Base-by-base conservation (phyloP, 1,139 yeast genomes). In the Yamadazyma friedrichii region DNA sequence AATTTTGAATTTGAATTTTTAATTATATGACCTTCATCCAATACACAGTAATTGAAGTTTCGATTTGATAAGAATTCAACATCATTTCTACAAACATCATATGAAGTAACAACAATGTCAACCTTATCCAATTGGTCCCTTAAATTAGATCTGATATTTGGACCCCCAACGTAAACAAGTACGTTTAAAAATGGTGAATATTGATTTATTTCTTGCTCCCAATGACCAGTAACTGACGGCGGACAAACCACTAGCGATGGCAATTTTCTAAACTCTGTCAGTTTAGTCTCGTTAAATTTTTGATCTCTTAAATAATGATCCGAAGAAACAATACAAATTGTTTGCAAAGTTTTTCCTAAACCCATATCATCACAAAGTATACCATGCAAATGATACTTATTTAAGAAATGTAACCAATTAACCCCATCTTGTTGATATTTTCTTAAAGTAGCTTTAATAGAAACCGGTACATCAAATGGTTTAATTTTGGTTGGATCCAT, bases 321-420 rank as follows among this genome's bases (percentile, higher is more conserved):
- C 54, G 97, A 88, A 0, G 98, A 87, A 41, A 94, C 89, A 50
- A 94, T 93, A 66, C 98, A 94, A 56, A 94, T 89, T 0, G 98
- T 91, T 63, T 94, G 99, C 47, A 94, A 73, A 0, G 99, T 94
- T 60, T 94, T 94, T 44, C 99, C 99, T 30, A 94, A 75, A 10
- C 99, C 99, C 99, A 94, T 94, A 79, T 94, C 99, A 63, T 94
- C 99, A 78, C 98, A 93, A 39, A 94, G 70, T 55, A 94, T 89
- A 39, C 98, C 99, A 65, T 94, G 98, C 39, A 94, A 70, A 61
- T 93, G 96, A 57, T 94, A 94, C 56, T 88, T 88, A 67, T 93
- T 94, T 56, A 94, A 75, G 59, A 94, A 94, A 12, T 96, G 96
- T 42, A 94, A 72, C 99, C 99, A 94, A 59, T 93, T 94, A 33